Evolutionary conservation across 495 filamentous ascomycete species (phyloP).

Genomic region (Hapsidospora chrysogenum): DNA sequence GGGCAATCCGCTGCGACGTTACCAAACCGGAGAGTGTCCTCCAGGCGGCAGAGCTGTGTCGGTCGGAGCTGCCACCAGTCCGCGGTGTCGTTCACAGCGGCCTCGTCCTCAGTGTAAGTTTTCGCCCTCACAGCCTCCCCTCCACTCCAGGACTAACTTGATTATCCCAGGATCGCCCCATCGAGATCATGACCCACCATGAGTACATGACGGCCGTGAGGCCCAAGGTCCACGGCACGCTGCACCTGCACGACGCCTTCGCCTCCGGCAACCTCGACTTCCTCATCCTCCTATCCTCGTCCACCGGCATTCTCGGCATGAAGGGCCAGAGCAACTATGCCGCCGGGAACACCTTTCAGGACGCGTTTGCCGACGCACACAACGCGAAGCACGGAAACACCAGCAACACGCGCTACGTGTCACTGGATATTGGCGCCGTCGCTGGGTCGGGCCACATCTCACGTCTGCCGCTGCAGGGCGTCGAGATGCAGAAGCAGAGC

Average conservation of each 20-base stretch:
- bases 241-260: slow-evolving; percentile 26
- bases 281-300: slow-evolving; percentile 37
- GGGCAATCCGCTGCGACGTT: slow-evolving; percentile 26
- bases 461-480: too few relatives aligned
- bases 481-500: too few relatives aligned
- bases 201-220: slow-evolving; percentile 21
- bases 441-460: too few relatives aligned
- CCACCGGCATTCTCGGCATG: slow-evolving; percentile 26
- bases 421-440: too few relatives aligned
- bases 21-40: slow-evolving; percentile 18
- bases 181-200: slow-evolving; percentile 28
- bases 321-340: slow-evolving; percentile 36
- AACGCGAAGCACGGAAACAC: too few relatives aligned
- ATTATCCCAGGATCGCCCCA: slow-evolving; percentile 29
- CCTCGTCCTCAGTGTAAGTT: slow-evolving; percentile 37
- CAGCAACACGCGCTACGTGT: too few relatives aligned
- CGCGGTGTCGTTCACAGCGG: slow-evolving; percentile 32
- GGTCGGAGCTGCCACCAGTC: slow-evolving; percentile 20
- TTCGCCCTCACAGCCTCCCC: too few relatives aligned
- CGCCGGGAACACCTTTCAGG: slow-evolving; percentile 34
- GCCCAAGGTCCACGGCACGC: slow-evolving; percentile 30
- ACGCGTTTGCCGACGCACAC: slow-evolving; percentile 17
- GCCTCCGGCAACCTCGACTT: slow-evolving; percentile 25
- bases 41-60: slow-evolving; percentile 17
- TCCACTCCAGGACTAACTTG: too few relatives aligned